Evolutionary conservation across 768 basidiomycete species (phyloP), one percentile per base, ranked within the genome.

Genomic region (Sistotremastrum niveocremeum): DNA sequence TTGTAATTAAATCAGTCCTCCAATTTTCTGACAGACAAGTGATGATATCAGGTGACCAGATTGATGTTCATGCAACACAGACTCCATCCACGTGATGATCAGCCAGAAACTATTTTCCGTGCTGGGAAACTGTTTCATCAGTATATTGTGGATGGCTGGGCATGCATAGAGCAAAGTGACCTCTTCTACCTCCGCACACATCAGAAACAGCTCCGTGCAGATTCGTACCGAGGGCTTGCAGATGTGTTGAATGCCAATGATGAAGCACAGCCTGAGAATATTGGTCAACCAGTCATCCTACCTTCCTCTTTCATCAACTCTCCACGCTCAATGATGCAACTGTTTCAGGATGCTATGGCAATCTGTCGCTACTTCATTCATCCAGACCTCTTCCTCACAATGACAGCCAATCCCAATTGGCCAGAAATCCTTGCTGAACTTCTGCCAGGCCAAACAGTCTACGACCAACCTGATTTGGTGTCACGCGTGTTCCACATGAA

Each of bases 331-430:
- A 73, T 76, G 70, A 52, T 59, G 0, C 65, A 71, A 42, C 52
- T 56, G 0, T 68, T 62, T 34, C 69, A 74, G 31, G 72, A 76
- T 48, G 54, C 69, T 0, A 58, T 76, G 58, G 71, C 74, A 0
- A 58, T 78, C 29, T 64, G 60, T 7, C 52, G 64, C 0, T 53
- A 60, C 35, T 68, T 54, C 39, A 49, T 51, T 1, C 66, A 63
- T 5, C 55, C 64, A 7, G 69, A 75, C 41, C 49, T 76, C 1
- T 76, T 76, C 39, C 45, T 77, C 0, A 78, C 73, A 0, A 65
- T 76, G 59, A 77, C 74, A 7, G 59, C 63, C 6, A 78, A 77
- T 60, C 69, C 71, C 1, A 41, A 57, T 0, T 78, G 76, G 76
- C 55, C 54, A 2, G 73, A 77, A 44, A 63, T 77, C 12, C 35